phyloP scores from a whole-genome alignment of 2,329 filamentous ascomycete species.

The Blumeria graminis region DNA sequence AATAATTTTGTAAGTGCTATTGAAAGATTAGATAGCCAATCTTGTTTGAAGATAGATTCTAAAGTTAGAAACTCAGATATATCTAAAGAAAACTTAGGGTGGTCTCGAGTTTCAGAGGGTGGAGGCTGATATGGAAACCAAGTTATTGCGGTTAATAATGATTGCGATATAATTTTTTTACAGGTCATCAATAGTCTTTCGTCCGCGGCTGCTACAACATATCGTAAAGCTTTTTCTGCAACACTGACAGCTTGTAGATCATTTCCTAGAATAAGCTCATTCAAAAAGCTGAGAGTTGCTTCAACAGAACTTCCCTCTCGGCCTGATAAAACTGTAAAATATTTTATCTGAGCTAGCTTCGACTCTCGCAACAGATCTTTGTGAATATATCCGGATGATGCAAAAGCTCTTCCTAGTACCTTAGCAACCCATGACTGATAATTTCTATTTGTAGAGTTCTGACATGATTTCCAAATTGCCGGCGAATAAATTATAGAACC shows the following conservation, averaged over 20 bases:
- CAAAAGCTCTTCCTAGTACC: slow-evolving; percentile 64
- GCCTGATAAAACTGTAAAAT: slow-evolving; percentile 10
- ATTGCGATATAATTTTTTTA: slow-evolving; percentile 25
- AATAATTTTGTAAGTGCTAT: slow-evolving; percentile 35
- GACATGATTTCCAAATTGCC: slow-evolving; percentile 55
- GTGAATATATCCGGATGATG: slow-evolving; percentile 45
- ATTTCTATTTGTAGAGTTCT: slow-evolving; percentile 33
- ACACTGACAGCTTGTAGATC: slow-evolving; percentile 31
- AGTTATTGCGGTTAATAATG: slow-evolving; percentile 27
- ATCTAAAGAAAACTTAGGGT: slow-evolving; percentile 2
- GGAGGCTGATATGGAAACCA: slow-evolving; percentile 32
- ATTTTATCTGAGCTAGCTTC: slow-evolving; percentile 22
- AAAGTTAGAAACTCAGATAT: slow-evolving; percentile 5
- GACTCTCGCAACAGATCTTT: slow-evolving; percentile 35
- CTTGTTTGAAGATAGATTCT: slow-evolving; percentile 19
- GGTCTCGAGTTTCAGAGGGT: slow-evolving; percentile 22
- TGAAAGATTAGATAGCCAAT: slow-evolving; percentile 39
- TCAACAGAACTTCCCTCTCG: slow-evolving; percentile 32
- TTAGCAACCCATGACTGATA: slow-evolving; percentile 72
- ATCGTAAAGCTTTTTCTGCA: slow-evolving; percentile 34
- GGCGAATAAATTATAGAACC: slow-evolving; percentile 36
- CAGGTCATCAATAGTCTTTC: slow-evolving; percentile 23
- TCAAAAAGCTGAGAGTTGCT: slow-evolving; percentile 35
- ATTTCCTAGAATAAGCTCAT: slow-evolving; percentile 33
- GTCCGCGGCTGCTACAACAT: slow-evolving; percentile 23